Evolutionary conservation across 345 rosid genomes (phyloP).

Genomic region (Hibiscus tridactylites): DNA sequence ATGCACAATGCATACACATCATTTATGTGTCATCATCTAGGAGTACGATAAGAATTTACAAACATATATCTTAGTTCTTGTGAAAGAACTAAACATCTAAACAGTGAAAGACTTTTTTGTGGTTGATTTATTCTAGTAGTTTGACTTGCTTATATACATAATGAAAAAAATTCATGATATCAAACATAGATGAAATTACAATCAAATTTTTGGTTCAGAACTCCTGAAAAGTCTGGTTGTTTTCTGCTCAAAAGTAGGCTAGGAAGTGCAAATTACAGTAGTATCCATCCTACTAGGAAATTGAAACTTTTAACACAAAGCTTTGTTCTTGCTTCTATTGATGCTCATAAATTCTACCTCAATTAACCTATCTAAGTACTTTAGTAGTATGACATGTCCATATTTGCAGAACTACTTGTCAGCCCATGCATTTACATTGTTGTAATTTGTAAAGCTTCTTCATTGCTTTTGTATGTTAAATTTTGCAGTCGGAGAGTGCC

Average conservation of each 20-base stretch:
- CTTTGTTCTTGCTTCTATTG: not conserved
- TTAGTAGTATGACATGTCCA: not conserved
- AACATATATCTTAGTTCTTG: no score
- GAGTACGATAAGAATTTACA: no score
- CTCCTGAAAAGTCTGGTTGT: not conserved
- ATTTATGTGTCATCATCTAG: no score
- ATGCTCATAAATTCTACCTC: not conserved
- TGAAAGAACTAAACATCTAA: no score
- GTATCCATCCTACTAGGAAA: not conserved
- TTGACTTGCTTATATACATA: not conserved
- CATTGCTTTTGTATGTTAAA: not conserved
- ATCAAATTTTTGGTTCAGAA: not conserved
- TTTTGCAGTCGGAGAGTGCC: constrained; percentile 90
- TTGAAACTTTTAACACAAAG: not conserved
- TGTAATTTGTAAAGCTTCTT: not conserved
- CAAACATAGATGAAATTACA: not conserved
- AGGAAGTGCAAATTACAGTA: not conserved
- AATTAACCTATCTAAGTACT: no score
- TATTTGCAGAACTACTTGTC: not conserved
- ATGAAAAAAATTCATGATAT: no score
- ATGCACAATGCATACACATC: no score
- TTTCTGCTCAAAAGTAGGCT: not conserved
- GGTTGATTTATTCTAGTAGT: no score
- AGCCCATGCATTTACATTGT: not conserved
- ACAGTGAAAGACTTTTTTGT: no score